Evolutionary conservation across 306 rosid species (phyloP), one percentile per base, ranked within the genome.

Genomic region (Amphicarpaea edgeworthii): DNA sequence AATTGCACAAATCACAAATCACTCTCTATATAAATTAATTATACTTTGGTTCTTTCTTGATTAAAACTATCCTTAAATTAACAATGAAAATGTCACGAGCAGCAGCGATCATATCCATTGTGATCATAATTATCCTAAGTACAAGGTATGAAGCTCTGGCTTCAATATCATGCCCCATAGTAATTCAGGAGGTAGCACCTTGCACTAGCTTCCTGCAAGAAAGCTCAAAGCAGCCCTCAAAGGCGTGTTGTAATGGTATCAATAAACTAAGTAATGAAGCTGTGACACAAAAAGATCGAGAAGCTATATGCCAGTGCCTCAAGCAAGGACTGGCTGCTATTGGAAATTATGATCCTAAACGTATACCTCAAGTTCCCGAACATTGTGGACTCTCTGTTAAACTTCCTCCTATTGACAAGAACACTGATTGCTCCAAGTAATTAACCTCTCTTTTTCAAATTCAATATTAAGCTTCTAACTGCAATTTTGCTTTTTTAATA

Each of bases 351-450:
- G 67, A 77, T 59, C 79, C 79, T 15, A 12, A 64, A 0, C 76
- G 50, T 23, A 11, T 82, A 16, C 12, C 85, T 34, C 8, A 1
- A 37, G 40, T 77, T 65, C 76, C 82, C 10, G 15, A 65, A 65
- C 34, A 6, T 7, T 77, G 82, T 71, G 60, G 34, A 0, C 10
- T 77, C 12, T 16, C 62, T 21, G 0, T 82, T 8, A 12, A 17
- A 6, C 63, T 82, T 63, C 85, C 82, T 70, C 75, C 78, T n/a
- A 70, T 82, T 34, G 63, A 46, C 14, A 9, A 37, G 8, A 47
- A 57, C 5, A 72, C 76, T 1, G 65, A 82, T 57, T 77, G 82
- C 76, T 38, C 66, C 34, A 51, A 62, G 73, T 78, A 59, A 58
- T 45, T 3, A 3, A 16, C 1, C 17, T 4, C 15, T 61, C 8